These are phyloP conservation scores for Tillandsia leiboldiana DNA, from an alignment of 176 grass and related monocot species.

Conservation along the genomic window DNA sequence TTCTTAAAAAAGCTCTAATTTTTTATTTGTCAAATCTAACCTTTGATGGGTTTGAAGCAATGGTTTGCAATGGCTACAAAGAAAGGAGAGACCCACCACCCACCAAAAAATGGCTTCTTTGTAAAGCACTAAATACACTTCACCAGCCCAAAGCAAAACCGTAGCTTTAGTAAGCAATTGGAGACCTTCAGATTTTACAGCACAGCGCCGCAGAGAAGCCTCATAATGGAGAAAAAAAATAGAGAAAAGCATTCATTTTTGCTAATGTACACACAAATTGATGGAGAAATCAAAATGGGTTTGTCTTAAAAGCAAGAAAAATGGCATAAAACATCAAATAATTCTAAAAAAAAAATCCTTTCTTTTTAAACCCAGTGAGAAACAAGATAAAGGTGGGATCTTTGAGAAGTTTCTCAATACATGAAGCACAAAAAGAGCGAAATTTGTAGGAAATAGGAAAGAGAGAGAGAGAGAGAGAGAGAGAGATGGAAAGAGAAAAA, in stretches of 20 bases:
- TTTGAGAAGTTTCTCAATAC: conserved; percentile 15
- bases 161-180: background rate
- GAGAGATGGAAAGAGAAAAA: background rate
- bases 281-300: conserved; percentile 1
- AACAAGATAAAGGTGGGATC: background rate
- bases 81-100: too few relatives aligned
- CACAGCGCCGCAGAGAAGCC: background rate
- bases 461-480: background rate
- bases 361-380: background rate
- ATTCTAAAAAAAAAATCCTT: background rate
- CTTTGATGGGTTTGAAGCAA: too few relatives aligned
- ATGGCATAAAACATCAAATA: background rate
- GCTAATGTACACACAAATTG: background rate
- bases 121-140: too few relatives aligned
- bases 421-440: background rate
- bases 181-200: background rate
- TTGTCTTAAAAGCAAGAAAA: background rate
- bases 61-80: too few relatives aligned
- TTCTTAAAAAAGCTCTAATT: too few relatives aligned
- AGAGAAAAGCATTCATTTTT: conserved; percentile 12
- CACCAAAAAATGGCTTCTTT: too few relatives aligned
- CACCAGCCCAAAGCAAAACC: background rate
- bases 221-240: conserved; percentile 19
- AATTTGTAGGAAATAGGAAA: background rate
- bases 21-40: too few relatives aligned